phyloP scores from a whole-genome alignment of 192 early-diverging fungal genomes.

The Mortierella antarctica region DNA sequence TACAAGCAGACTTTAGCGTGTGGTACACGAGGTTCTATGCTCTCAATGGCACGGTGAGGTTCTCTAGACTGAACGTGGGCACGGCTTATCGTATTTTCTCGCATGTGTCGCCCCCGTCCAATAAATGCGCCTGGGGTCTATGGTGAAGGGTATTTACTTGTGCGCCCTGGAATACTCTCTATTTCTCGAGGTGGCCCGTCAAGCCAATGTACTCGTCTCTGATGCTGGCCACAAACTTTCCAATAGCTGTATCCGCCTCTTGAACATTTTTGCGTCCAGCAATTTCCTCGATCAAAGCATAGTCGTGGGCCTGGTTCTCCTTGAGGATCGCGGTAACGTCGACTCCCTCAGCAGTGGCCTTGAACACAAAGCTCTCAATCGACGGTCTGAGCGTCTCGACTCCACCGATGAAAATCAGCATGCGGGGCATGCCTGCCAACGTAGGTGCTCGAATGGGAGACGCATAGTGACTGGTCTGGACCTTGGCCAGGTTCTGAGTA shows the following conservation, averaged over 20 bases:
- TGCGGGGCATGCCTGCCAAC: conserved; percentile 21
- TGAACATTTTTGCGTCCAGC: conserved; percentile 10
- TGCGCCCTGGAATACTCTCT: too few species aligned
- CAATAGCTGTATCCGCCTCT: conserved; percentile 24
- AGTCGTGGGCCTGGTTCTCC: conserved; percentile 26
- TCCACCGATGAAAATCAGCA: conserved; percentile 44
- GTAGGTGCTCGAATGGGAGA: conserved; percentile 29
- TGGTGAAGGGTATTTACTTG: too few species aligned
- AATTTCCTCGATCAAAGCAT: conserved; percentile 36
- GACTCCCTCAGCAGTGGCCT: conserved; percentile 38
- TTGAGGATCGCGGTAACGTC: conserved; percentile 17
- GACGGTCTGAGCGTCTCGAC: conserved; percentile 33
- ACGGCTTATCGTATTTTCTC: too few species aligned
- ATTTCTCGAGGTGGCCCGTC: not conserved
- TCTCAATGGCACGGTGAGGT: too few species aligned
- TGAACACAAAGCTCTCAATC: conserved; percentile 35
- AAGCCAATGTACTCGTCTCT: conserved; percentile 21
- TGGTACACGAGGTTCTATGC: too few species aligned
- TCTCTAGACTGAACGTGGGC: too few species aligned
- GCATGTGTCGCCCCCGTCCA: too few species aligned
- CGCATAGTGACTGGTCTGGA: conserved; percentile 22
- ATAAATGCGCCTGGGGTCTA: too few species aligned
- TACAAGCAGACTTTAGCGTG: too few species aligned
- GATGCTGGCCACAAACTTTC: conserved; percentile 25
- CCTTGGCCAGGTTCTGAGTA: conserved; percentile 26